A percentile compares a stretch with the other conserved stretches of the same genome.
phyloP scores from a whole-genome alignment of 768 basidiomycete species.

The Boletus sensibilis region DNA sequence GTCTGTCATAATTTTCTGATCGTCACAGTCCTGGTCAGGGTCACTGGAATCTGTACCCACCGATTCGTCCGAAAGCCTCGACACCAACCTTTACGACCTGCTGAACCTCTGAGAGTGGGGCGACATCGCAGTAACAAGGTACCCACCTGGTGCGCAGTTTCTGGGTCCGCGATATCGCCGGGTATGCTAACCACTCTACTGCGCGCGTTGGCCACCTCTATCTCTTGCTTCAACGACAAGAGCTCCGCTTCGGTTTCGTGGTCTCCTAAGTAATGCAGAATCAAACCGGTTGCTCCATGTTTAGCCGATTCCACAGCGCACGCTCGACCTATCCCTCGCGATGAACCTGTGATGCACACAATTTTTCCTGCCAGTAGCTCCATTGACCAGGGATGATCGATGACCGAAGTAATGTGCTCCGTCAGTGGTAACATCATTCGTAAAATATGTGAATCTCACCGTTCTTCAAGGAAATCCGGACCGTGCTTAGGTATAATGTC shows the following conservation, averaged over 20 bases:
- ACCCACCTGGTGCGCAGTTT: conserved; percentile 46
- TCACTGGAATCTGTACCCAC: not conserved
- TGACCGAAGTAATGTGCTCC: not conserved
- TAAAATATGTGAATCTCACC: not conserved
- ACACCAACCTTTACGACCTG: not conserved
- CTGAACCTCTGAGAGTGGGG: not conserved
- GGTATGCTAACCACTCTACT: conserved; percentile 48
- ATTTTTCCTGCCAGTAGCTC: conserved; percentile 52
- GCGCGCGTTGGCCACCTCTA: conserved; percentile 33
- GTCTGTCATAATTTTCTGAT: conserved; percentile 25
- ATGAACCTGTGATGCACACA: conserved; percentile 72
- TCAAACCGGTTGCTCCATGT: conserved; percentile 61
- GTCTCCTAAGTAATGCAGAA: conserved; percentile 70
- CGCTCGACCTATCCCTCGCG: conserved; percentile 67
- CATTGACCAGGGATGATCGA: conserved; percentile 26
- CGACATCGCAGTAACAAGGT: not conserved
- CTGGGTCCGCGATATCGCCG: conserved; percentile 63
- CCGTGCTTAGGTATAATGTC: conserved; percentile 6
- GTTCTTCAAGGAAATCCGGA: not conserved
- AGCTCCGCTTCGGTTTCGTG: conserved; percentile 49
- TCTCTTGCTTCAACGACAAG: conserved; percentile 42
- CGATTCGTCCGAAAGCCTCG: not conserved
- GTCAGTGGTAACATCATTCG: too few species aligned
- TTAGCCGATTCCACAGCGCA: conserved; percentile 56
- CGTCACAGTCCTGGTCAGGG: not conserved